phyloP scores from a whole-genome alignment of 345 rosid genomes.

The Capsella bursapastoris region DNA sequence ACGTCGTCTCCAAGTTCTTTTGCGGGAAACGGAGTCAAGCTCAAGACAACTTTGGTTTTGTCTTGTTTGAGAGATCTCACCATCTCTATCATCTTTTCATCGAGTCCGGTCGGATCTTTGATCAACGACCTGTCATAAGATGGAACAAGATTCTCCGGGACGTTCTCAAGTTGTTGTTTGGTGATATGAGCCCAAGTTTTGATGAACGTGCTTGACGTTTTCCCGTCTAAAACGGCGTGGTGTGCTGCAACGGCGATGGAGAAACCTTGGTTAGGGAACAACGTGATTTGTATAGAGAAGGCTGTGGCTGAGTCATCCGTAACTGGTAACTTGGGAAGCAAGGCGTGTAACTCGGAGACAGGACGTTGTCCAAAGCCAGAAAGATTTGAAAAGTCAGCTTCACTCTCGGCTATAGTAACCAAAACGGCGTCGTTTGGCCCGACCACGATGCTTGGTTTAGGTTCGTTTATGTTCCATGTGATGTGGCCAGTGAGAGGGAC shows the following conservation, averaged over 20 bases:
- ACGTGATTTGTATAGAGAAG: slow-evolving; percentile 43
- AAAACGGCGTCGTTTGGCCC: slow-evolving; percentile 37
- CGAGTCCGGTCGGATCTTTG: slow-evolving; percentile 32
- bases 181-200: slow-evolving; percentile 49
- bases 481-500: slow-evolving; percentile 48
- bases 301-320: slow-evolving; percentile 20
- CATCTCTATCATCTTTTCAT: slow-evolving; percentile 7
- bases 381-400: slow-evolving; percentile 32
- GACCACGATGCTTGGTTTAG: slow-evolving; percentile 41
- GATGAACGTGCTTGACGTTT: slow-evolving; percentile 29
- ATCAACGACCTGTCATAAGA: slow-evolving; percentile 37
- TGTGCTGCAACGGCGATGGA: slow-evolving; percentile 37
- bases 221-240: slow-evolving; percentile 25
- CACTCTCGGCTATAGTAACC: slow-evolving; percentile 38
- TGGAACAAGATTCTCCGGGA: slow-evolving; percentile 36
- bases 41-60: slow-evolving; percentile 26
- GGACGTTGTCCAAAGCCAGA: slow-evolving; percentile 27
- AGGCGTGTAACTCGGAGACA: slow-evolving; percentile 24
- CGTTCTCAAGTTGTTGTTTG: slow-evolving; percentile 19
- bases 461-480: slow-evolving; percentile 31
- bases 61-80: neutral
- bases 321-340: slow-evolving; percentile 35
- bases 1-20: neutral
- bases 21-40: neutral
- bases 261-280: slow-evolving; percentile 45